Conservation (phyloP, 1,139 yeast species). For the Pneumocystis carinii region DNA sequence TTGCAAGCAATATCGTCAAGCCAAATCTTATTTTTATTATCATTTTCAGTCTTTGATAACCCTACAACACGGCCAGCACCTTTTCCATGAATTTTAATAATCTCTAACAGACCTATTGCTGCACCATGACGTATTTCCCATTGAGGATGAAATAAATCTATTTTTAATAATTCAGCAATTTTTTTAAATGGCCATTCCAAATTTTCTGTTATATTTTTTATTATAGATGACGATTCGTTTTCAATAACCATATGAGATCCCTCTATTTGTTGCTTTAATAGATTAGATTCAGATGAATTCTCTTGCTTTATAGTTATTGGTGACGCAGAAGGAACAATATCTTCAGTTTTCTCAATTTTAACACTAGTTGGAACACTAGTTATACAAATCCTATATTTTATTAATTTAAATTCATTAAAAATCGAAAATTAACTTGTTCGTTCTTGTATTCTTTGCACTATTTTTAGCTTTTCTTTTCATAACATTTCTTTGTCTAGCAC, state of each 20-base stretch:
- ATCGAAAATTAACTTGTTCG: slow-evolving; percentile 1
- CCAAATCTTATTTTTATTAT: slow-evolving; percentile 47
- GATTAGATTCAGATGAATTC: slow-evolving; percentile 21
- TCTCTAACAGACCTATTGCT: slow-evolving; percentile 78
- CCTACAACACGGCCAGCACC: slow-evolving; percentile 77
- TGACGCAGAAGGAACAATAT: background rate
- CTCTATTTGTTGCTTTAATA: slow-evolving; percentile 66
- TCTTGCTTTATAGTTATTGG: background rate
- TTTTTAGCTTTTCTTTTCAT: slow-evolving; percentile 83
- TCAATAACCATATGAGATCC: slow-evolving; percentile 75
- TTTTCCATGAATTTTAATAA: slow-evolving; percentile 67
- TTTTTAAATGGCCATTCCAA: slow-evolving; percentile 93
- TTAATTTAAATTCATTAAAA: background rate
- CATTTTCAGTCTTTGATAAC: slow-evolving; percentile 46
- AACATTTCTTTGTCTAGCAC: slow-evolving; percentile 79
- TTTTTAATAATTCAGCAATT: slow-evolving; percentile 70
- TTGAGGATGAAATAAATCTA: slow-evolving; percentile 65
- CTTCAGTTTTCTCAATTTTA: background rate
- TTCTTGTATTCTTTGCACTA: slow-evolving; percentile 47
- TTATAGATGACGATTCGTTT: slow-evolving; percentile 50
- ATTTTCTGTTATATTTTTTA: slow-evolving; percentile 45
- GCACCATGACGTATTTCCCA: slow-evolving; percentile 99
- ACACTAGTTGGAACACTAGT: background rate
- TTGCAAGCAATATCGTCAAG: slow-evolving; percentile 83
- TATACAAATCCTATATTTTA: background rate